Conservation (phyloP, 257 asterid species). For the Lycium ferocissimum region DNA sequence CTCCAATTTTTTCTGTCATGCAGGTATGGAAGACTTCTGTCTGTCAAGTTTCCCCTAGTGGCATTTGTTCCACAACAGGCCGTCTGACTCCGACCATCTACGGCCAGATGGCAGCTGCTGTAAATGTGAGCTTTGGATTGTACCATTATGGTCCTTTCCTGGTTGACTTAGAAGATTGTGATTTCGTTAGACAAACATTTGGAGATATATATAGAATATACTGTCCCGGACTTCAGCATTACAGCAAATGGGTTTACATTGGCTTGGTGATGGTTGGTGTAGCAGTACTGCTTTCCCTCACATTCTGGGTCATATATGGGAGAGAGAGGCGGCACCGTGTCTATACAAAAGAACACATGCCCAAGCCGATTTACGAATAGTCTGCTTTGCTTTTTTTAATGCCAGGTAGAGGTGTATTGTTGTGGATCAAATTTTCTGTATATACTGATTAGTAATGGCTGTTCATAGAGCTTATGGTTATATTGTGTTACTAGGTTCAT, state of each 20-base stretch:
- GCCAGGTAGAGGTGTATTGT: constrained; percentile 22
- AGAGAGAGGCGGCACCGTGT: constrained; percentile 85
- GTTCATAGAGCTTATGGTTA: not conserved
- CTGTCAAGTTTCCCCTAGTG: constrained; percentile 67
- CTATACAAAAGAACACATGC: constrained; percentile 58
- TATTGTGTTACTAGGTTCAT: constrained; percentile 10
- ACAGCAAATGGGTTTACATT: constrained; percentile 60
- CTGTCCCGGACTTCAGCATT: constrained; percentile 69
- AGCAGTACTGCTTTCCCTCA: constrained; percentile 75
- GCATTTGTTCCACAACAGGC: constrained; percentile 66
- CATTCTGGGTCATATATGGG: constrained; percentile 85
- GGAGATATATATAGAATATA: constrained; percentile 46
- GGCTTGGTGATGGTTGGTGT: constrained; percentile 76
- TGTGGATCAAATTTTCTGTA: constrained; percentile 26
- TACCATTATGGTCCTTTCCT: constrained; percentile 68
- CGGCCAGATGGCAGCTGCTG: constrained; percentile 67
- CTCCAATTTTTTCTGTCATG: constrained; percentile 6
- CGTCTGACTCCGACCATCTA: constrained; percentile 76
- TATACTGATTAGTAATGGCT: not conserved
- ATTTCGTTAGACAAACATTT: constrained; percentile 72
- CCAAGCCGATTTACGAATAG: constrained; percentile 29
- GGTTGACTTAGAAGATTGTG: constrained; percentile 74
- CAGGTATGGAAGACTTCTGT: constrained; percentile 79
- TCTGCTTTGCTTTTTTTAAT: not conserved
- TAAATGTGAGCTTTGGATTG: constrained; percentile 77